phyloP scores from a whole-genome alignment of 2,329 filamentous ascomycete genomes.

The Canariomyces notabilis region DNA sequence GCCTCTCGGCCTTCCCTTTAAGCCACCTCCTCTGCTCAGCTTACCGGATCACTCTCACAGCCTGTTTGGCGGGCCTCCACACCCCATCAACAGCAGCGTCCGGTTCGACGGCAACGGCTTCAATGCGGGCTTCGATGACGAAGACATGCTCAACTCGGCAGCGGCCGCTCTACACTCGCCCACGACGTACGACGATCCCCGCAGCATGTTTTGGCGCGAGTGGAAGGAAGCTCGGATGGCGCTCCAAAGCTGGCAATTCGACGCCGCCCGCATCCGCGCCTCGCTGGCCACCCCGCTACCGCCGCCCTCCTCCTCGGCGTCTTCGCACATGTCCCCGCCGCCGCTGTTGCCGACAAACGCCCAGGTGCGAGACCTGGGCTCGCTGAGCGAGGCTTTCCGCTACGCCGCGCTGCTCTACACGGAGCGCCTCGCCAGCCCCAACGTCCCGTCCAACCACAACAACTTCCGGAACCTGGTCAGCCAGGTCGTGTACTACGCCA shows the following conservation, averaged over 20 bases:
- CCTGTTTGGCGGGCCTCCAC: conserved; percentile 40
- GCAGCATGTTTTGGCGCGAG: conserved; percentile 72
- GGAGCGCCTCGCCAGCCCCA: conserved; percentile 76
- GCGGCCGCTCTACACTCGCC: conserved; percentile 39
- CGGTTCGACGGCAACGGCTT: conserved; percentile 66
- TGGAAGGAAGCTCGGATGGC: conserved; percentile 75
- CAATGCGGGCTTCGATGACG: conserved; percentile 49
- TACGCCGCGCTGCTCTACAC: conserved; percentile 86
- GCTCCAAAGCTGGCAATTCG: conserved; percentile 77
- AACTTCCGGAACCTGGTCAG: conserved; percentile 80
- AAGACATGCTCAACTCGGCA: conserved; percentile 47
- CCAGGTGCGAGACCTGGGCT: conserved; percentile 68
- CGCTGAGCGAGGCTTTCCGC: conserved; percentile 85
- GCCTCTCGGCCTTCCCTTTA: conserved; percentile 40
- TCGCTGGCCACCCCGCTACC: conserved; percentile 33
- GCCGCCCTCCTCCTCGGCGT: conserved; percentile 3
- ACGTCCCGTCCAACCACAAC: conserved; percentile 64
- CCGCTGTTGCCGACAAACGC: conserved; percentile 42
- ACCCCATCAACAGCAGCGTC: conserved; percentile 33
- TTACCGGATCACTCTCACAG: conserved; percentile 25
- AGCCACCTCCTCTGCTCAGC: conserved; percentile 27
- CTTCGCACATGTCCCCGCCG: conserved; percentile 8
- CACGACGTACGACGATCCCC: conserved; percentile 52
- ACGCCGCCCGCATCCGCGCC: conserved; percentile 46
- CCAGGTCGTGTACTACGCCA: conserved; percentile 78